Conservation (phyloP, 139 green algal genomes). For the Microglena sp. region DNA sequence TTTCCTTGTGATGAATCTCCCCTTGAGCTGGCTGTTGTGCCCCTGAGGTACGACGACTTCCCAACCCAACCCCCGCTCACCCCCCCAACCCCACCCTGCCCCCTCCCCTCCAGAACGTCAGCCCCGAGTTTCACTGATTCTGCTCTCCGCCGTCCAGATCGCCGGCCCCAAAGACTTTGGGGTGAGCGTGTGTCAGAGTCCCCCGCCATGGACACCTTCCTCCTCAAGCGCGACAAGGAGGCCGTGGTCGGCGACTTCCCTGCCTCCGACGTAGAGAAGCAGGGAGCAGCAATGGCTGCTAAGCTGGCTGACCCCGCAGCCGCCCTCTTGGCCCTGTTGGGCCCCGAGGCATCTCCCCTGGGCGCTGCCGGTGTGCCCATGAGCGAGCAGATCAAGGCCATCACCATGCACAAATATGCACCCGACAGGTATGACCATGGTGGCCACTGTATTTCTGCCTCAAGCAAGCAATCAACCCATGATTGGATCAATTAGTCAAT, state of each 20-base stretch:
- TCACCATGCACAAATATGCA: slow-evolving; percentile 44
- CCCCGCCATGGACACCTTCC: slow-evolving; percentile 33
- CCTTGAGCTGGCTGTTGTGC: background rate
- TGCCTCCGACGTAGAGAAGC: slow-evolving; percentile 18
- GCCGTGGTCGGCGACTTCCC: slow-evolving; percentile 21
- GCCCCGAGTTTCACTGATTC: slow-evolving; percentile 28
- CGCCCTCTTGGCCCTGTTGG: slow-evolving; percentile 37
- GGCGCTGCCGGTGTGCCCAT: slow-evolving; percentile 19
- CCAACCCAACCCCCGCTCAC: too few species aligned
- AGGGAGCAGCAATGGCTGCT: slow-evolving; percentile 26
- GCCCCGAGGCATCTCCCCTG: slow-evolving; percentile 27
- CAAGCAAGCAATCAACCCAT: too few species aligned
- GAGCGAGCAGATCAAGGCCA: slow-evolving; percentile 31
- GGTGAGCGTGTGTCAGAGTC: slow-evolving; percentile 28
- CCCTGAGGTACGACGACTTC: background rate
- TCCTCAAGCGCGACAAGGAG: slow-evolving; percentile 36
- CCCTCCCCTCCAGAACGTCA: slow-evolving; percentile 37
- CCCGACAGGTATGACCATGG: slow-evolving; percentile 26
- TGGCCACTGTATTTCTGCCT: too few species aligned
- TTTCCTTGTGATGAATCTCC: too few species aligned
- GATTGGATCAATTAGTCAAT: too few species aligned
- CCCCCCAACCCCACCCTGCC: too few species aligned
- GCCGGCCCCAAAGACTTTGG: slow-evolving; percentile 26
- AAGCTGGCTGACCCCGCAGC: slow-evolving; percentile 34
- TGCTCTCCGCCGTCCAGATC: slow-evolving; percentile 33